Evolutionary conservation across 345 rosid genomes (phyloP).

Genomic region (Arabidopsis arenosa): DNA sequence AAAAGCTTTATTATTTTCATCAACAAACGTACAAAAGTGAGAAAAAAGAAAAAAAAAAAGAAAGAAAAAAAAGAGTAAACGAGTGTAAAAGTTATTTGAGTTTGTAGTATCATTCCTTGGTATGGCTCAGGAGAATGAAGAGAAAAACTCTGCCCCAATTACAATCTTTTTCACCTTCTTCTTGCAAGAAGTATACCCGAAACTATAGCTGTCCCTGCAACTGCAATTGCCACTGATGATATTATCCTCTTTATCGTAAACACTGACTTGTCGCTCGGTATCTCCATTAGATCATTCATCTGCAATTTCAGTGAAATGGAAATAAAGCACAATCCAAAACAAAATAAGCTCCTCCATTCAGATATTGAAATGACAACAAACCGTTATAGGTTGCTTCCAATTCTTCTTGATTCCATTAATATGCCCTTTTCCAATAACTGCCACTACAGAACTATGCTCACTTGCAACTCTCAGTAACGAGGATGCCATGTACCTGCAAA

Average conservation of each 20-base stretch:
- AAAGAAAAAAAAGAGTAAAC: not conserved
- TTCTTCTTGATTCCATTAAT: conserved; percentile 80
- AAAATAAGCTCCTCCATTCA: conserved; percentile 4
- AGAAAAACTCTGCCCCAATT: conserved; percentile 20
- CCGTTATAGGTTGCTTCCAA: conserved; percentile 85
- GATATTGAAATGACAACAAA: conserved; percentile 38
- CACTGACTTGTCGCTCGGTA: conserved; percentile 58
- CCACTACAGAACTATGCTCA: conserved; percentile 84
- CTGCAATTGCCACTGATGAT: conserved; percentile 68
- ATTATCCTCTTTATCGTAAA: conserved; percentile 58
- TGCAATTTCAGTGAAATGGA: conserved; percentile 33
- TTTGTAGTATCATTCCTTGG: conserved; percentile 30
- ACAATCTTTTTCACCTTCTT: conserved; percentile 53
- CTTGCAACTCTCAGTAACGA: conserved; percentile 67
- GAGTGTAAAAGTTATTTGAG: conserved; percentile 19
- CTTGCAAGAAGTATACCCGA: conserved; percentile 66
- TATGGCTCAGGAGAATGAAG: conserved; percentile 28
- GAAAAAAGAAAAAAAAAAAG: not conserved
- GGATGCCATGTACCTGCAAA: conserved; percentile 85
- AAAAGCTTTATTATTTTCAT: conserved; percentile 1
- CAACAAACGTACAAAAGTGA: not conserved
- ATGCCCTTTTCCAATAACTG: conserved; percentile 99
- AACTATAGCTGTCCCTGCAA: conserved; percentile 71
- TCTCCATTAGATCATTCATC: conserved; percentile 71
- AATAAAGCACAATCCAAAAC: not conserved